Base-by-base conservation (phyloP, 345 rosid species). In the Camelina laxa region DNA sequence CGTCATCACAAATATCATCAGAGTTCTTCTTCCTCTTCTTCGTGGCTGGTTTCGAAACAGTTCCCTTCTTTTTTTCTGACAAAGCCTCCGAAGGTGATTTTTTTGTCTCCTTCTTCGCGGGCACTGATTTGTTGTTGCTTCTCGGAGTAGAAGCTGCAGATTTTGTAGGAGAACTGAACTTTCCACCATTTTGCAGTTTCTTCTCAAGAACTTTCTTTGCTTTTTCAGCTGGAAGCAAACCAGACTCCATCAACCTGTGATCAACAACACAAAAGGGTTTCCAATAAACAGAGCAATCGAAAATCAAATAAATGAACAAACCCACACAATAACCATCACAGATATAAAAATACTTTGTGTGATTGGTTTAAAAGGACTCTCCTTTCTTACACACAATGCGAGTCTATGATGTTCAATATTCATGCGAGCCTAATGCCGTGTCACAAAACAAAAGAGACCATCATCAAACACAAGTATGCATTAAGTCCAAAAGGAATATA, bases 171-270 rank as follows among this genome's bases (percentile, higher is more conserved):
- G 91, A 87, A 62, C 64, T 75, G 12, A 82, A 63, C 76, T 85
- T 89, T 45, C 80, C 83, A 70, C 16, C 68, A 82, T 79, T 87
- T 79, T 80, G 83, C 74, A 76, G 89, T 82, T 92, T 95, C 82
- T 76, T 89, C 65, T 85, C 94, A 5, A 82, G 82, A 22, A 85
- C 87, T 77, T 89, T 84, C 82, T 80, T 87, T 44, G 97, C 99
- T 79, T 67, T 84, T 2, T 83, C 96, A 53, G 80, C 59, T 17
- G 98, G 60, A 35, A 92, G 97, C 80, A 92, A 85, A 42, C 99
- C 97, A 16, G 90, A 95, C 60, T 95, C 99, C 98, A 95, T 92
- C 94, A 95, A 87, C 98, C 99, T 92, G 83, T 70, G 77, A 72
- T 36, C 24, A 73, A 59, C 41, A 21, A n/a, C n/a, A n/a, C n/a